Evolutionary conservation across 2,329 filamentous ascomycete genomes (phyloP).

Genomic region (Cladophialophora psammophila): DNA sequence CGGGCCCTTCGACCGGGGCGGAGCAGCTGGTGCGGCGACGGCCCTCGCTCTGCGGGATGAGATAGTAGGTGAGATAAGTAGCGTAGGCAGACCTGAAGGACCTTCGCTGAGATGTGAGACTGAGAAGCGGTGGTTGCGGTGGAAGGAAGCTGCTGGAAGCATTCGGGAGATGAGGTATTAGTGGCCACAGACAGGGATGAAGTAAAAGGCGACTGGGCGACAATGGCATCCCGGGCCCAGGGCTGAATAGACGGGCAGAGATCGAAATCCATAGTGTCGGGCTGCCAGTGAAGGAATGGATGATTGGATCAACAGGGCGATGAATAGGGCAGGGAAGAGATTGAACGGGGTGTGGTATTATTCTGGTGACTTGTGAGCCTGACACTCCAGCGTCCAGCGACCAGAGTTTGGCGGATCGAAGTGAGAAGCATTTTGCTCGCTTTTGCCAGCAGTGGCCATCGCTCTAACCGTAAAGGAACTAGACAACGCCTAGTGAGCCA

Average conservation of each 20-base stretch:
- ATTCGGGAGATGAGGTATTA: constrained; percentile 26
- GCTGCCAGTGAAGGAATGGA: constrained; percentile 13
- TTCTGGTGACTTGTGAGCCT: constrained; percentile 13
- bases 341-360: constrained; percentile 7
- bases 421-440: constrained; percentile 32
- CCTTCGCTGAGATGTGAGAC: constrained; percentile 17
- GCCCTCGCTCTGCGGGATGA: constrained; percentile 5
- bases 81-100: constrained; percentile 25
- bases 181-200: constrained; percentile 14
- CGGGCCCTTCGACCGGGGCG: constrained; percentile 1
- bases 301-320: constrained; percentile 1
- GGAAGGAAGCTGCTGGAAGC: constrained; percentile 30
- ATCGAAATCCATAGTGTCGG: constrained; percentile 9
- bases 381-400: not conserved
- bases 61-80: constrained; percentile 20
- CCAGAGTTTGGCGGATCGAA: constrained; percentile 13
- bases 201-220: constrained; percentile 11
- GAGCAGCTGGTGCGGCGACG: not conserved
- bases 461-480: not conserved
- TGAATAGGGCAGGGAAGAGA: not conserved
- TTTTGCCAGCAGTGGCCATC: constrained; percentile 1
- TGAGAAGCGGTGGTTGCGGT: constrained; percentile 16
- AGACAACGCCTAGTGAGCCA: not conserved
- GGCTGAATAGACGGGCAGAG: constrained; percentile 16
- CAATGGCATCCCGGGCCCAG: constrained; percentile 22